Evolutionary conservation across 495 filamentous ascomycete species (phyloP), one percentile per base, ranked within the genome.

Genomic region (Cercophora scortea): DNA sequence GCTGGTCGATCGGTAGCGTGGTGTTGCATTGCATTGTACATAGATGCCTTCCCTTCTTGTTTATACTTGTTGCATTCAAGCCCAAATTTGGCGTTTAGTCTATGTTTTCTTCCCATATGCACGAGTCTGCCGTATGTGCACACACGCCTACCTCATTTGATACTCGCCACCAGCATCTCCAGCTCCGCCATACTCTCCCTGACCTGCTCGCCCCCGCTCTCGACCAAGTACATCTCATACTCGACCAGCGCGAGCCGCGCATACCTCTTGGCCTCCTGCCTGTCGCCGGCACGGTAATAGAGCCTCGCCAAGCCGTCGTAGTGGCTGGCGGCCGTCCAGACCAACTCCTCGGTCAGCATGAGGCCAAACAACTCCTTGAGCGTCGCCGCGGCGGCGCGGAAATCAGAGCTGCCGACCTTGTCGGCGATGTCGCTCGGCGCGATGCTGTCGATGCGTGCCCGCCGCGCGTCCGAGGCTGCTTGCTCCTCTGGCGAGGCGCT

Each of bases 301-400:
- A 71, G 38, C n/a, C 59, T 43, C 13, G 64, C 59, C 42, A 68
- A 53, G 19, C 68, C 58, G 12, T 62, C 57, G 42, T 66, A 67
- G 51, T 69, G 62, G 15, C 65, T 63, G 0, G 62, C 68, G 39
- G 68, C 47, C 13, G 66, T 61, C 17, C 62, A 61, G 41, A 59
- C 53, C 33, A 71, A 42, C n/a, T 42, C 58, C 49, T 71, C 68
- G 15, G 65, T 61, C n/a, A 51, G 46, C 13, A 65, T 55, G 12
- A 61, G 45, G 0, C 59, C 48, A 0, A 68, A 41, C 33, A 66
- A 52, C 47, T 62, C 60, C 0, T 52, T 45, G 18, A 67, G 55
- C 11, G 53, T 36, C 45, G 56, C 53, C n/a, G 54, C 45, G 1
- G 67, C 63, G 15, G n/a, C 48, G 2, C 34, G 44, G 16, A 51